Evolutionary conservation across 306 rosid genomes (phyloP).

Genomic region (Oemleria cerasiformis): DNA sequence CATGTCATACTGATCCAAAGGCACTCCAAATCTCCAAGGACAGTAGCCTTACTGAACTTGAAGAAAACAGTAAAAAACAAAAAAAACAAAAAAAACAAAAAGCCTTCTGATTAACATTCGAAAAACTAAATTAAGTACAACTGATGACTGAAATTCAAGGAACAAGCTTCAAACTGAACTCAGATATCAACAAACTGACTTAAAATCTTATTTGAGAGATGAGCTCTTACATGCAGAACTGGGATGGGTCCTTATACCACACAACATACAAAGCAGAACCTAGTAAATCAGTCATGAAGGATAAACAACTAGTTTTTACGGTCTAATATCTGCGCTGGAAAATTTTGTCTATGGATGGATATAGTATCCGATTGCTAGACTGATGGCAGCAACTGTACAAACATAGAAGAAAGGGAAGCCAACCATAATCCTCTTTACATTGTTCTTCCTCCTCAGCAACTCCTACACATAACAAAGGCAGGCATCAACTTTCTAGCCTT

Average conservation of each 20-base stretch:
- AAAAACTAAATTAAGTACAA: background rate
- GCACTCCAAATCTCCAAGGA: too few species aligned
- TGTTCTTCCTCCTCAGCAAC: slow-evolving; percentile 47
- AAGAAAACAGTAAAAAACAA: too few species aligned
- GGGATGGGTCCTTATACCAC: slow-evolving; percentile 29
- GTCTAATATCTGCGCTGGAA: slow-evolving; percentile 3
- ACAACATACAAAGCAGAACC: slow-evolving; percentile 26
- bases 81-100: too few species aligned
- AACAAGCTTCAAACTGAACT: background rate
- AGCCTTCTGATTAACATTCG: background rate
- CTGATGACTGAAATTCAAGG: background rate
- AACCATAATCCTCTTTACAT: slow-evolving; percentile 35
- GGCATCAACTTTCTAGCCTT: background rate
- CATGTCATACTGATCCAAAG: background rate
- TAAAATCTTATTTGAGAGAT: background rate
- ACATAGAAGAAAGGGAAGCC: slow-evolving; percentile 82
- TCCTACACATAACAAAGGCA: slow-evolving; percentile 47
- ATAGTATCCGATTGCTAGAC: slow-evolving; percentile 64
- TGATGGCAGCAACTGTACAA: slow-evolving; percentile 61
- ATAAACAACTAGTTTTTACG: slow-evolving; percentile 20
- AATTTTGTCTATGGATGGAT: slow-evolving; percentile 45
- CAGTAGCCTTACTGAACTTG: too few species aligned
- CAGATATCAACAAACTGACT: background rate
- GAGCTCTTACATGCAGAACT: slow-evolving; percentile 23
- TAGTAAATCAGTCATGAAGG: slow-evolving; percentile 25